phyloP scores from a whole-genome alignment of 2,329 filamentous ascomycete species.

The Keithomyces neogunnii region DNA sequence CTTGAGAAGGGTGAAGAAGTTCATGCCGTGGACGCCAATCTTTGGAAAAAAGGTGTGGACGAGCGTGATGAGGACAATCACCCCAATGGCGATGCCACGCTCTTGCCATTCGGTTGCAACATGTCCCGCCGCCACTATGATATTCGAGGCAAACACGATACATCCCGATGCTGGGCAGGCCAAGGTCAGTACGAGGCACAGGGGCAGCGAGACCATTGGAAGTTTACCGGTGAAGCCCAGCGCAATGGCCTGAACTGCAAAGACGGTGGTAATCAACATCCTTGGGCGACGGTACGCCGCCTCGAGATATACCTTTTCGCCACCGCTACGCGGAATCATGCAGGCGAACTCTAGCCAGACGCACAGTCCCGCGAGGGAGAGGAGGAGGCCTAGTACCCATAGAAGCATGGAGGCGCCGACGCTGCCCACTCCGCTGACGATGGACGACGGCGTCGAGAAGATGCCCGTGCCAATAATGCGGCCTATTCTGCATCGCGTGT shows the following conservation, averaged over 20 bases:
- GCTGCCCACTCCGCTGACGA: too few species aligned
- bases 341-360: slow-evolving; percentile 57
- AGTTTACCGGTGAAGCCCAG: slow-evolving; percentile 44
- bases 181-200: too few species aligned
- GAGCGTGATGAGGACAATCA: slow-evolving; percentile 36
- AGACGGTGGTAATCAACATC: slow-evolving; percentile 50
- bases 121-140: too few species aligned
- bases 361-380: slow-evolving; percentile 34
- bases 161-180: too few species aligned
- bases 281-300: slow-evolving; percentile 50
- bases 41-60: slow-evolving; percentile 46
- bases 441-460: too few species aligned
- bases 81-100: too few species aligned
- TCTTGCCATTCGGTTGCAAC: too few species aligned
- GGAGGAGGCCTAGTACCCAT: slow-evolving; percentile 12
- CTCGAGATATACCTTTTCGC: slow-evolving; percentile 60
- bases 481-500: too few species aligned
- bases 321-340: slow-evolving; percentile 52
- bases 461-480: too few species aligned
- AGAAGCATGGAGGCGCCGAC: neutral
- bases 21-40: slow-evolving; percentile 51
- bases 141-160: too few species aligned
- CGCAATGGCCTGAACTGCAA: slow-evolving; percentile 53
- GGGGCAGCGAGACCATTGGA: slow-evolving; percentile 13
- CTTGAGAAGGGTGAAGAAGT: slow-evolving; percentile 52